Percentiles rank a stretch among this genome's conserved stretches.
phyloP scores from a whole-genome alignment of 495 filamentous ascomycete species.

The Daldinia concentrica region DNA sequence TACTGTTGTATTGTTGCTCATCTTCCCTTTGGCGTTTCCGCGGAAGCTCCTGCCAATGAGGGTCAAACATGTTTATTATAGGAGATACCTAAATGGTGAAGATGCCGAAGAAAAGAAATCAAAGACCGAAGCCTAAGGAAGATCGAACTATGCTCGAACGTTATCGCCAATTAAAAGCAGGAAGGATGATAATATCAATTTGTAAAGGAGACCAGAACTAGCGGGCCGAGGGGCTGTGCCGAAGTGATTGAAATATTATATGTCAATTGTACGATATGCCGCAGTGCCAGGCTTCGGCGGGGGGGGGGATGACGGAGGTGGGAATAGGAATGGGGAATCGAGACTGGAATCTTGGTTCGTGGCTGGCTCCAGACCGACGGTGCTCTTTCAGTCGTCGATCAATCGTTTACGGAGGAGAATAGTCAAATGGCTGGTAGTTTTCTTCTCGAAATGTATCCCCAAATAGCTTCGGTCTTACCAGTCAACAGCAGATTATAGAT shows the following conservation, averaged over 20 bases:
- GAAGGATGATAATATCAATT: not conserved
- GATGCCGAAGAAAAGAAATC: not conserved
- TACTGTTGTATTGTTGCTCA: constrained; percentile 33
- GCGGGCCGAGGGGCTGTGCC: not conserved
- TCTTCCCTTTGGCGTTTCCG: constrained; percentile 41
- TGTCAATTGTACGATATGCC: constrained; percentile 7
- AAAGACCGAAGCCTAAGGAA: not conserved
- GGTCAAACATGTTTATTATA: constrained; percentile 32
- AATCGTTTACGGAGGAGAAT: constrained; percentile 6
- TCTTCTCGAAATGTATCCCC: not conserved
- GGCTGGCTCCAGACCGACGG: constrained; percentile 7
- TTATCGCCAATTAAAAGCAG: not conserved
- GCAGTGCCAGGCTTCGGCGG: constrained; percentile 5
- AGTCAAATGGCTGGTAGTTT: not conserved
- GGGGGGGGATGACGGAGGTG: constrained; percentile 22
- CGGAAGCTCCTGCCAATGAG: constrained; percentile 38
- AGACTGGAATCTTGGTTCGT: constrained; percentile 30
- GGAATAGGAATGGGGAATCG: constrained; percentile 20
- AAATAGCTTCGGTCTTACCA: not conserved
- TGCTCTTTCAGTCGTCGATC: constrained; percentile 29
- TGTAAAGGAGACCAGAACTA: not conserved
- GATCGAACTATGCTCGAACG: not conserved
- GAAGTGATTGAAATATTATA: constrained; percentile 1
- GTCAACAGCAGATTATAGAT: not conserved
- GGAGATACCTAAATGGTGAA: not conserved